Conservation (phyloP, 208 protist species). For the Acanthamoeba quina region DNA sequence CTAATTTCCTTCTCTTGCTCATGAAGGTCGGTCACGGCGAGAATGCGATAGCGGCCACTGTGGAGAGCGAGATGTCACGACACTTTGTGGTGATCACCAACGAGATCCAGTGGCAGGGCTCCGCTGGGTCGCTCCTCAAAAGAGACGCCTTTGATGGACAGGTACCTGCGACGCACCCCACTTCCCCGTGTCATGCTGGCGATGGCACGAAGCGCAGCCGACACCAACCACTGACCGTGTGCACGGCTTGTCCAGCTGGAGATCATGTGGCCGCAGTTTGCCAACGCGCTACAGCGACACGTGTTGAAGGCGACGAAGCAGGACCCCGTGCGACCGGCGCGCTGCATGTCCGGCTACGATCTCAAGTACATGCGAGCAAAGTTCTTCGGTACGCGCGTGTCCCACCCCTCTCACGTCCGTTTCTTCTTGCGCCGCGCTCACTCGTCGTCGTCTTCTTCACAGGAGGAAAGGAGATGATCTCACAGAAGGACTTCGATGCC, state of each 20-base stretch:
- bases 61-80: constrained; percentile 47
- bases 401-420: too few relatives aligned
- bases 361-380: constrained; percentile 72
- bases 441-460: too few relatives aligned
- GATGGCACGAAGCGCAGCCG: too few relatives aligned
- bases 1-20: too few relatives aligned
- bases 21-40: constrained; percentile 68
- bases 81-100: constrained; percentile 74
- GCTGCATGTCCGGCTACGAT: constrained; percentile 67
- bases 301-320: constrained; percentile 62
- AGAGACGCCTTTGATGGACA: constrained; percentile 61
- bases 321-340: constrained; percentile 36
- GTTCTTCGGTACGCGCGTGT: constrained; percentile 1
- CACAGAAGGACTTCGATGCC: constrained; percentile 72
- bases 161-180: too few relatives aligned
- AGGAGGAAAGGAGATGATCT: constrained; percentile 49
- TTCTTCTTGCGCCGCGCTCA: too few relatives aligned
- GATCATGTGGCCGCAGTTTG: too few relatives aligned
- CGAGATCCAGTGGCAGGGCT: constrained; percentile 75
- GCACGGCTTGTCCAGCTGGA: constrained; percentile 20
- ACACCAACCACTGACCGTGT: too few relatives aligned
- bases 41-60: constrained; percentile 17
- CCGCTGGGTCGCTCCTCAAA: constrained; percentile 68
- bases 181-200: too few relatives aligned
- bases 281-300: constrained; percentile 53